Conservation (phyloP, 2,329 filamentous ascomycete genomes). For the Colletotrichum plurivorum region DNA sequence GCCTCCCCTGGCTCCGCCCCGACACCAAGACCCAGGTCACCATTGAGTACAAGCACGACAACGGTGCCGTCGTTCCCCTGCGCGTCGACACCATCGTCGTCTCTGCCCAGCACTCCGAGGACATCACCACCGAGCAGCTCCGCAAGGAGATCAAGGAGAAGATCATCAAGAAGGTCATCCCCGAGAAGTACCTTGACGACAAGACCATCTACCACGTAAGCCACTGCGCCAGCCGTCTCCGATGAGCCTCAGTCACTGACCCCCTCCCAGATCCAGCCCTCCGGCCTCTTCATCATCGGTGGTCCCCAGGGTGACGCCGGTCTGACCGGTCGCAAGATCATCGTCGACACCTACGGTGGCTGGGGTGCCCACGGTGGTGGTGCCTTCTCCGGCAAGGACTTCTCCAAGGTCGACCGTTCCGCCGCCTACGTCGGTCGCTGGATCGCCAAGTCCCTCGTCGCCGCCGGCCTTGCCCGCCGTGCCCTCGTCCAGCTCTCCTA, state of each 20-base stretch:
- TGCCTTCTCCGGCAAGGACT: slow-evolving; percentile 99
- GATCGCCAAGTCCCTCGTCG: slow-evolving; percentile 98
- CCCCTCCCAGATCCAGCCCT: slow-evolving; percentile 83
- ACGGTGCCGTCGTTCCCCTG: slow-evolving; percentile 90
- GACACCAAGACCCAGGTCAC: slow-evolving; percentile 99
- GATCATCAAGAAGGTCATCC: slow-evolving; percentile 96
- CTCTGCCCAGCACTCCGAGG: slow-evolving; percentile 92
- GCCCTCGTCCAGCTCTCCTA: slow-evolving; percentile 98
- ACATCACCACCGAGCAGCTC: slow-evolving; percentile 91
- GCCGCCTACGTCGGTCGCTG: slow-evolving; percentile 97
- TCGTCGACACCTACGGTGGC: slow-evolving; percentile 99
- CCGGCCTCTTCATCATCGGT: slow-evolving; percentile 98
- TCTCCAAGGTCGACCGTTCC: slow-evolving; percentile 99
- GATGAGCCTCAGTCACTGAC: slow-evolving; percentile 51
- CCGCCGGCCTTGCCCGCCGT: slow-evolving; percentile 90
- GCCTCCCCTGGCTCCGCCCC: slow-evolving; percentile 92
- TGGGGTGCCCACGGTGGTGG: slow-evolving; percentile 99
- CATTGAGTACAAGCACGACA: slow-evolving; percentile 97
- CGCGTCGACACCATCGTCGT: slow-evolving; percentile 98
- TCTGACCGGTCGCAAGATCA: slow-evolving; percentile 99
- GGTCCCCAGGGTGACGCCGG: slow-evolving; percentile 99
- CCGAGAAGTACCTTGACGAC: slow-evolving; percentile 91
- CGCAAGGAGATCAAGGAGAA: slow-evolving; percentile 97
- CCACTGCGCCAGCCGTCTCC: slow-evolving; percentile 40
- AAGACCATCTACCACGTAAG: slow-evolving; percentile 94